Base-by-base conservation (phyloP, 495 filamentous ascomycete species). In the Trypethelium eluteriae region DNA sequence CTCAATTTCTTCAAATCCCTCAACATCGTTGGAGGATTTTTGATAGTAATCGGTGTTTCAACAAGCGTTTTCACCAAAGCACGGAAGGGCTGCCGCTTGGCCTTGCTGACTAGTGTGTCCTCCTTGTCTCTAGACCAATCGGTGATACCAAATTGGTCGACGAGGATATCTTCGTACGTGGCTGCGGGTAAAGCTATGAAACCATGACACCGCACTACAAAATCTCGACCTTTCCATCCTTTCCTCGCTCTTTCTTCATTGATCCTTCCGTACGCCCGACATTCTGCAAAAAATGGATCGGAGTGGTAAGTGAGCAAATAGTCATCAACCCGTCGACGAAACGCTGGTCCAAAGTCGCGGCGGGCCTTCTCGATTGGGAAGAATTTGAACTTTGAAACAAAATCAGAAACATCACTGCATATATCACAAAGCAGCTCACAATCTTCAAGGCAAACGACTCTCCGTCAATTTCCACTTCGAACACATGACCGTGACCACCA, bases 251-350 rank as follows among this genome's bases (percentile, higher is more conserved):
- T 59, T 59, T 34, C 7, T 14, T 59, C 53, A 6, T 59, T 59
- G 32, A 59, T 59, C 2, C 14, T 59, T 59, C 53, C 53, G 32
- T 59, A 59, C 32, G 32, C 53, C 53, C 53, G n/a, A 36, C 53
- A 59, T 4, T 59, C 53, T 36, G 53, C 53, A 59, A 59, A 59
- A 32, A 59, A 59, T 36, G 53, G 53, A 59, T 59, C 53, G 32
- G 53, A 59, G 32, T 59, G 53, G 32, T 59, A 59, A 36, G 53
- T 59, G 25, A 59, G 18, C 7, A 59, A 34, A 59, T 59, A 34
- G 7, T 59, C 53, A 35, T 34, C 7, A 36, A 59, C 53, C n/a
- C 53, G 18, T 35, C 32, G 3, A 34, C 53, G 53, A 59, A 7
- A 34, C 32, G n/a, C 32, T 10, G 53, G 53, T 35, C 53, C 53